Evolutionary conservation across 2,329 filamentous ascomycete genomes (phyloP).

Genomic region (Immersiporthe knoxdaviesiana): DNA sequence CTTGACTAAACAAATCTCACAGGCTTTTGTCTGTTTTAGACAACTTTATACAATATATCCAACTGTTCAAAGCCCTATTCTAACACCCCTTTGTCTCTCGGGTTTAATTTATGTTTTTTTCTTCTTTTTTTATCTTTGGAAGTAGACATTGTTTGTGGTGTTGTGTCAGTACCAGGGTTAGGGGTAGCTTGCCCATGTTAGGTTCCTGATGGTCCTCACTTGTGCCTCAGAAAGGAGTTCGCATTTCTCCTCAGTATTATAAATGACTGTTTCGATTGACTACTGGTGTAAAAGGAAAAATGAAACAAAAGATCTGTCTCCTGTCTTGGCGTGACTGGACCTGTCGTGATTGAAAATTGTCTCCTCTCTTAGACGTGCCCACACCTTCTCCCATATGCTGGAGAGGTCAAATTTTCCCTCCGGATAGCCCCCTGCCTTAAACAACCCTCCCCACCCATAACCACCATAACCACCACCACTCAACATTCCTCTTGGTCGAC

Average conservation of each 20-base stretch:
- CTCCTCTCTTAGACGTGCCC: neutral
- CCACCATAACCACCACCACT: neutral
- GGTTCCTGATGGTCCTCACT: too few species aligned
- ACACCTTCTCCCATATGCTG: neutral
- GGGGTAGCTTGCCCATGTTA: too few species aligned
- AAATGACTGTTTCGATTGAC: neutral
- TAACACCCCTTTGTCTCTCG: too few species aligned
- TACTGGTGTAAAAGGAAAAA: neutral
- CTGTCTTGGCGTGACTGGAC: neutral
- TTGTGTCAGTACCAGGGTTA: too few species aligned
- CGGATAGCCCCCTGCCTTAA: neutral
- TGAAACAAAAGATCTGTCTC: neutral
- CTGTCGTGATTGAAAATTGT: neutral
- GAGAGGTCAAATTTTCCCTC: slow-evolving; percentile 3
- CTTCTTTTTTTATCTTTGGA: too few species aligned
- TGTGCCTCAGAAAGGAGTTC: too few species aligned
- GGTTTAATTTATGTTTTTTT: too few species aligned
- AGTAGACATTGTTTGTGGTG: too few species aligned
- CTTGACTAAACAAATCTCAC: too few species aligned
- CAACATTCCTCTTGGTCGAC: neutral
- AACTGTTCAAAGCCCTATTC: too few species aligned
- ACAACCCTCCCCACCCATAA: neutral
- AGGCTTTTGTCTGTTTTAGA: too few species aligned
- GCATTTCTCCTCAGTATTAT: neutral
- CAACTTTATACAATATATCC: too few species aligned